A percentile compares a stretch with the other conserved stretches of the same genome.
These are phyloP conservation scores for Phialemoniopsis sp. DNA, from an alignment of 2,329 filamentous ascomycete genomes.

Conservation along the genomic window DNA sequence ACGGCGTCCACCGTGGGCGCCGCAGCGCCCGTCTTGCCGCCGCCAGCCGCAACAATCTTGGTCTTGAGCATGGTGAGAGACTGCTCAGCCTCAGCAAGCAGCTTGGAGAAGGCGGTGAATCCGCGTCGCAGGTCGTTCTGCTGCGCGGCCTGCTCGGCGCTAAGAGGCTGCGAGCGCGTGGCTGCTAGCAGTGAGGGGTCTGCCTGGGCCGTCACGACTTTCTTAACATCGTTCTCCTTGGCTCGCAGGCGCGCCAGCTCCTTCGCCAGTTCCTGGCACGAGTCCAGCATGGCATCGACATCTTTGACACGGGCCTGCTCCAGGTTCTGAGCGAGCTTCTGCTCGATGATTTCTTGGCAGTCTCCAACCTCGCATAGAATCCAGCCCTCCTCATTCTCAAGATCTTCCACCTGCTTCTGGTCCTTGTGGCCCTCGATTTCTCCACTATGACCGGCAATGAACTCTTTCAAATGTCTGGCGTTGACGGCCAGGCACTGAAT, in stretches of 20 bases:
- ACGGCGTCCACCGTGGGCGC: slow-evolving; percentile 89
- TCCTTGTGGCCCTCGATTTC: slow-evolving; percentile 40
- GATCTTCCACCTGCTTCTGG: slow-evolving; percentile 51
- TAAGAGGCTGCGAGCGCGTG: slow-evolving; percentile 69
- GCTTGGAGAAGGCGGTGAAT: slow-evolving; percentile 69
- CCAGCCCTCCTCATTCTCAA: slow-evolving; percentile 68
- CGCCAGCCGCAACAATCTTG: slow-evolving; percentile 55
- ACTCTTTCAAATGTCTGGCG: slow-evolving; percentile 59
- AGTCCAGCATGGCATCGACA: slow-evolving; percentile 63
- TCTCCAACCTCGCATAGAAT: slow-evolving; percentile 71
- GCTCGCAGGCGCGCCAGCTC: slow-evolving; percentile 69
- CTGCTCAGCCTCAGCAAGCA: slow-evolving; percentile 76
- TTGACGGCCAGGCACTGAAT: slow-evolving; percentile 90
- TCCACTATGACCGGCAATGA: slow-evolving; percentile 64
- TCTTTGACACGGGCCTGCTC: slow-evolving; percentile 65
- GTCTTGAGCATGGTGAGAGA: slow-evolving; percentile 74
- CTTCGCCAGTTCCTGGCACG: slow-evolving; percentile 62
- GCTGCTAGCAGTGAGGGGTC: slow-evolving; percentile 65
- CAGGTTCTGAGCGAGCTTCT: slow-evolving; percentile 60
- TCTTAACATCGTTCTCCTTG: slow-evolving; percentile 74
- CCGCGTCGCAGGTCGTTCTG: slow-evolving; percentile 78
- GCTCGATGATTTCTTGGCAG: slow-evolving; percentile 60
- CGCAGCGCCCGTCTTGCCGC: slow-evolving; percentile 23
- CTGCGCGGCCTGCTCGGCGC: slow-evolving; percentile 76
- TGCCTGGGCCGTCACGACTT: slow-evolving; percentile 64